A percentile compares a stretch with the other conserved stretches of the same genome.
Conservation (phyloP, 75 land plant genomes). For the Pinus tabuliformis region DNA sequence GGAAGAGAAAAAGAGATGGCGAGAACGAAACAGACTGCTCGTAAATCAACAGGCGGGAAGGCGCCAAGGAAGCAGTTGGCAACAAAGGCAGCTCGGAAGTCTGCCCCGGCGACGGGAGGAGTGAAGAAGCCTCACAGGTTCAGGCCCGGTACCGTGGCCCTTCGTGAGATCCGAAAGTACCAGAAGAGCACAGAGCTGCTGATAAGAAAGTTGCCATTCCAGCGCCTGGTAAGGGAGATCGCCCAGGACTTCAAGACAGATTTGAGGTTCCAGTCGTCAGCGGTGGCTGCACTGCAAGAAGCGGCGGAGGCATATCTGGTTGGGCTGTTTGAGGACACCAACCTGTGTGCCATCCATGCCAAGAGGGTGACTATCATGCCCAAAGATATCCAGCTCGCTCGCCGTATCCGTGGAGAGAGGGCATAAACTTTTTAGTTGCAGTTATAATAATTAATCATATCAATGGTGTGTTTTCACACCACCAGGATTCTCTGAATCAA, state of each 20-base stretch:
- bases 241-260: slow-evolving; percentile 17
- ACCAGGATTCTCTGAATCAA: too few species aligned
- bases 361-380: too few species aligned
- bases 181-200: slow-evolving; percentile 9
- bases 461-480: too few species aligned
- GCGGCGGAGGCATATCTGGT: too few species aligned
- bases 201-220: slow-evolving; percentile 20
- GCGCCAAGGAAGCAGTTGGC: slow-evolving; percentile 28
- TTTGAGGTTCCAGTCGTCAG: not conserved
- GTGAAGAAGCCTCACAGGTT: slow-evolving; percentile 23
- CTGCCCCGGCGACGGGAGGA: slow-evolving; percentile 31
- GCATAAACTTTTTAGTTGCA: too few species aligned
- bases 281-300: not conserved
- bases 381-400: too few species aligned
- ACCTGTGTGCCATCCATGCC: too few species aligned
- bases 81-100: slow-evolving; percentile 34
- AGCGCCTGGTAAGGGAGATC: slow-evolving; percentile 17
- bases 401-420: too few species aligned
- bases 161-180: slow-evolving; percentile 16
- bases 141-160: slow-evolving; percentile 9
- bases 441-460: too few species aligned
- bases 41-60: slow-evolving; percentile 26
- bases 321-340: too few species aligned
- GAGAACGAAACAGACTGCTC: slow-evolving; percentile 24
- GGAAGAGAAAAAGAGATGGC: slow-evolving; percentile 6